A percentile compares a stretch with the other conserved stretches of the same genome.
phyloP scores from a whole-genome alignment of 129 eudicot genomes.

The Saposhnikovia divaricata region DNA sequence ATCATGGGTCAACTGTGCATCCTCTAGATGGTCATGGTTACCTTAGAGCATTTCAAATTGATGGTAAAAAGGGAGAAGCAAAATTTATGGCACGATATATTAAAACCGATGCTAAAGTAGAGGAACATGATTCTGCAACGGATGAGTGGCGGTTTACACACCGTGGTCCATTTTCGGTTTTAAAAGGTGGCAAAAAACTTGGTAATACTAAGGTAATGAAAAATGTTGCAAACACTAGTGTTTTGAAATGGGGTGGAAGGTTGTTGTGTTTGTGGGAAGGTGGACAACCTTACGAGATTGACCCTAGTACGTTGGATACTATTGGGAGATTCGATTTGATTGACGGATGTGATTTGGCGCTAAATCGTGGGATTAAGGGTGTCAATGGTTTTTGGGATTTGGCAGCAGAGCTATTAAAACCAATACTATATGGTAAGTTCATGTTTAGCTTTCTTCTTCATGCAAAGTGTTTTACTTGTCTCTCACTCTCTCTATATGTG shows the following conservation, averaged over 20 bases:
- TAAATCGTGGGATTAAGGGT: not conserved
- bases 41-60: constrained; percentile 61
- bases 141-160: constrained; percentile 90
- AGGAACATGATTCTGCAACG: constrained; percentile 59
- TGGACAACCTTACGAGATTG: constrained; percentile 81
- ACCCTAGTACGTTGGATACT: constrained; percentile 49
- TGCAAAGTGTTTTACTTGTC: not conserved
- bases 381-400: constrained; percentile 33
- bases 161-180: constrained; percentile 88
- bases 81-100: constrained; percentile 71
- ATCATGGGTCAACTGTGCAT: constrained; percentile 88
- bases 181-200: constrained; percentile 65
- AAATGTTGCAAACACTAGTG: constrained; percentile 91
- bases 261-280: constrained; percentile 97
- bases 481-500: too few relatives aligned
- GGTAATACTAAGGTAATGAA: constrained; percentile 95
- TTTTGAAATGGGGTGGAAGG: constrained; percentile 71
- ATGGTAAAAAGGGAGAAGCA: constrained; percentile 45
- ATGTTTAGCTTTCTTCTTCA: not conserved
- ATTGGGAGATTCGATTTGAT: constrained; percentile 56
- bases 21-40: constrained; percentile 97
- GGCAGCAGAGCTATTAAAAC: constrained; percentile 65
- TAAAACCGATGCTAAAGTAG: constrained; percentile 69
- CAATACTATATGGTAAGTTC: constrained; percentile 63
- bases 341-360: constrained; percentile 14